Percentiles rank a stretch among this genome's conserved stretches.
Evolutionary conservation across 805 yeast genomes (phyloP).

Genomic region (Ogataea nonfermentans): DNA sequence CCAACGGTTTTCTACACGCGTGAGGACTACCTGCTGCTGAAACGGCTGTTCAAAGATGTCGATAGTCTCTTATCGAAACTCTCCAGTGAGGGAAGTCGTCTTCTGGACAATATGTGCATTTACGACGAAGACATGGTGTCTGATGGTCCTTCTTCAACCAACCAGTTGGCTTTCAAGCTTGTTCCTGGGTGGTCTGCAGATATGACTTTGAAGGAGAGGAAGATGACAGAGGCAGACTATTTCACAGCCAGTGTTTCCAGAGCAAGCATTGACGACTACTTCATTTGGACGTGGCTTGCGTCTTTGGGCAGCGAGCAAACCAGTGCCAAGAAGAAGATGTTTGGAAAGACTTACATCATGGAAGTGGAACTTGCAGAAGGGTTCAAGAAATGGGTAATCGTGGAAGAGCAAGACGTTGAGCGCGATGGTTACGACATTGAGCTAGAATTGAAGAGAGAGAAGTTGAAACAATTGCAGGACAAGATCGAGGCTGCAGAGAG

Average conservation of each 20-base stretch:
- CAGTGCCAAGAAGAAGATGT: constrained; percentile 56
- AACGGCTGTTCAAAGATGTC: constrained; percentile 62
- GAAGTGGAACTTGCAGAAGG: constrained; percentile 78
- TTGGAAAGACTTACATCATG: constrained; percentile 79
- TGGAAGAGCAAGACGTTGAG: constrained; percentile 61
- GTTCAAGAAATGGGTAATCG: constrained; percentile 72
- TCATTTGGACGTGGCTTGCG: constrained; percentile 89
- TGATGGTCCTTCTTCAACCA: constrained; percentile 36
- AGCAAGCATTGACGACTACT: constrained; percentile 79
- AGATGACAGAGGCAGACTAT: constrained; percentile 28
- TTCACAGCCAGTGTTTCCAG: constrained; percentile 51
- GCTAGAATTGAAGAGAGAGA: constrained; percentile 34
- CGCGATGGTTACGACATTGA: constrained; percentile 37
- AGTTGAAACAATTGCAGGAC: constrained; percentile 29
- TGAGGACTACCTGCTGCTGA: constrained; percentile 75
- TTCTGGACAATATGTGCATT: constrained; percentile 40
- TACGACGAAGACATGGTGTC: constrained; percentile 36
- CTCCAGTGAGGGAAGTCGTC: constrained; percentile 70
- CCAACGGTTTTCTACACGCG: constrained; percentile 68
- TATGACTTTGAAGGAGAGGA: constrained; percentile 27
- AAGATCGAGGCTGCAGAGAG: constrained; percentile 29
- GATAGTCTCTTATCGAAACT: constrained; percentile 59
- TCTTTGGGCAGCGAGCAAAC: constrained; percentile 75
- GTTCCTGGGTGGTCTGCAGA: constrained; percentile 37
- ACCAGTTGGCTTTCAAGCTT: constrained; percentile 29